phyloP scores from a whole-genome alignment of 78 protist species.

The Planoprotostelium fungivorum region DNA sequence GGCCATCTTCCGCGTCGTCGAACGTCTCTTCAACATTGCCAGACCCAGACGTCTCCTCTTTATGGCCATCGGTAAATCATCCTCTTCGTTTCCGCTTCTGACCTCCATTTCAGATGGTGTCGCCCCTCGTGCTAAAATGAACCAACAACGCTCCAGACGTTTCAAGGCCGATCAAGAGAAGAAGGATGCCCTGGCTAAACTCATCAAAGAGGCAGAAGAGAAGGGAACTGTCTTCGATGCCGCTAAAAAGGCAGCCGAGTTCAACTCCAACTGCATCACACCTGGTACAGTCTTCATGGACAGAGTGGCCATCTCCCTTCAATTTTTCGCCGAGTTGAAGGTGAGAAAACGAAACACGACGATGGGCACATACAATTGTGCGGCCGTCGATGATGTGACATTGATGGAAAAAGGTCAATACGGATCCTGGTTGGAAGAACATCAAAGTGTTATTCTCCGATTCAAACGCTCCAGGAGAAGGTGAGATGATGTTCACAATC shows the following conservation, averaged over 20 bases:
- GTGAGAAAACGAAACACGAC: too few relatives aligned
- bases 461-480: constrained; percentile 60
- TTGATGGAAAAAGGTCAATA: too few relatives aligned
- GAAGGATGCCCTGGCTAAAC: constrained; percentile 40
- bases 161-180: constrained; percentile 61
- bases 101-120: constrained; percentile 68
- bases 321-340: not conserved
- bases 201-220: constrained; percentile 2
- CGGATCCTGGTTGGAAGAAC: not conserved
- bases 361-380: too few relatives aligned
- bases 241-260: constrained; percentile 1
- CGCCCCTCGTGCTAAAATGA: constrained; percentile 98
- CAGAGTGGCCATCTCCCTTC: constrained; percentile 17
- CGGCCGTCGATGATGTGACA: too few relatives aligned
- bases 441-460: constrained; percentile 41
- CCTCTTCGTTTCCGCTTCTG: not conserved
- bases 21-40: constrained; percentile 76
- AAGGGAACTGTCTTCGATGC: constrained; percentile 4
- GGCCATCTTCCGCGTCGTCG: constrained; percentile 77
- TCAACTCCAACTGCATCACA: constrained; percentile 91
- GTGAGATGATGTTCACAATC: not conserved
- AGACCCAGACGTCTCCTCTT: constrained; percentile 81
- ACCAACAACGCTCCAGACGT: constrained; percentile 93
- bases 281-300: constrained; percentile 96
- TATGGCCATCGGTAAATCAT: constrained; percentile 77